Evolutionary conservation across 768 basidiomycete genomes (phyloP).

Genomic region (Pleurotus pulmonarius): DNA sequence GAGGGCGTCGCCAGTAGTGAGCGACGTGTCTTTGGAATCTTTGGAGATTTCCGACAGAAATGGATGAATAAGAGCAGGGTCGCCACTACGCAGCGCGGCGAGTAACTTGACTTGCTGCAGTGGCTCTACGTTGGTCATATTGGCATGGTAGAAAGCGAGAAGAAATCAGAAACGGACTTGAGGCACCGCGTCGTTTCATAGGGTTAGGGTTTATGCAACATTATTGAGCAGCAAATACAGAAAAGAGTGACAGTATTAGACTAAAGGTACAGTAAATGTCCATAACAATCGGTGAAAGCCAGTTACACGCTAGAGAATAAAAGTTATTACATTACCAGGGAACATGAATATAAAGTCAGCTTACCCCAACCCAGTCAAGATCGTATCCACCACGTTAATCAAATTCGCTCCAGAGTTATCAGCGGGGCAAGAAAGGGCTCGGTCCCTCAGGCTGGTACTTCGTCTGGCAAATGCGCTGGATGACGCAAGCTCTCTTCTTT

Average conservation of each 20-base stretch:
- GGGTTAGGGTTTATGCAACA: not conserved
- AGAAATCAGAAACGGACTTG: not conserved
- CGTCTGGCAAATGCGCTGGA: not conserved
- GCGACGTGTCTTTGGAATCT: slow-evolving; percentile 46
- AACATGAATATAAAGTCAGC: not conserved
- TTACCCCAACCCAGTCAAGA: not conserved
- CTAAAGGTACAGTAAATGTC: too few species aligned
- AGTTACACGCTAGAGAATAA: too few species aligned
- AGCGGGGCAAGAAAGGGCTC: not conserved
- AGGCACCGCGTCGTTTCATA: too few species aligned
- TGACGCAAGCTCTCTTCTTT: not conserved
- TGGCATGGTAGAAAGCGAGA: slow-evolving; percentile 1
- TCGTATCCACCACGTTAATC: not conserved
- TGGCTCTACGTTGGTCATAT: slow-evolving; percentile 29
- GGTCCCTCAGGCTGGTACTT: not conserved
- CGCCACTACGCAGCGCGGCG: slow-evolving; percentile 62
- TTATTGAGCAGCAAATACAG: too few species aligned
- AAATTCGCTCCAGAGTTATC: not conserved
- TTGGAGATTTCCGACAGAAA: slow-evolving; percentile 75
- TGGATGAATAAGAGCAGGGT: slow-evolving; percentile 76
- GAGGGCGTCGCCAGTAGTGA: slow-evolving; percentile 33
- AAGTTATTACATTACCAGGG: too few species aligned
- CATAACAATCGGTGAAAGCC: too few species aligned
- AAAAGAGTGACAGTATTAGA: too few species aligned
- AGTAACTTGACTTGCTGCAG: slow-evolving; percentile 64